These are phyloP conservation scores for Hsuehochloa calcarea DNA, from an alignment of 176 grass and related monocot genomes.

Conservation along the genomic window DNA sequence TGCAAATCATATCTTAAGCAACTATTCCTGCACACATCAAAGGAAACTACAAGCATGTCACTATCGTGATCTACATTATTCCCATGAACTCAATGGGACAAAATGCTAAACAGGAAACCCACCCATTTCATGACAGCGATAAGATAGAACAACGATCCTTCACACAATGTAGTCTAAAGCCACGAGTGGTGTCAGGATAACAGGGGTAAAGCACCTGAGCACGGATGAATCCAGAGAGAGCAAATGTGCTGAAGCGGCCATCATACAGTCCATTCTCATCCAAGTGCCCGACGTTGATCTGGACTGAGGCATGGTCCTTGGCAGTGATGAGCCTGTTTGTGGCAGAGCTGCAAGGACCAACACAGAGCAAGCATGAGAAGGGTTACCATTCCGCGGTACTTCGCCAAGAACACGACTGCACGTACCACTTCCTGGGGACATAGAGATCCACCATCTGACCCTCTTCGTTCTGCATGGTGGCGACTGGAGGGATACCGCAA, in stretches of 20 bases:
- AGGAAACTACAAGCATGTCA: background rate
- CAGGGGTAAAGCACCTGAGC: constrained; percentile 43
- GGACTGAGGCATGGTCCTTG: constrained; percentile 72
- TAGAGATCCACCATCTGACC: constrained; percentile 74
- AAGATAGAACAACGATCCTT: background rate
- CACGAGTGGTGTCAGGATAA: background rate
- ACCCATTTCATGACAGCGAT: background rate
- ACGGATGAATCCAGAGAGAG: constrained; percentile 68
- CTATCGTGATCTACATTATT: background rate
- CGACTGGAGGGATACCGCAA: background rate
- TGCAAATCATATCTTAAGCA: background rate
- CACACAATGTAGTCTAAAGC: background rate
- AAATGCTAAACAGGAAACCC: background rate
- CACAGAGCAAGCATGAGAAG: background rate
- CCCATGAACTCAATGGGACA: background rate
- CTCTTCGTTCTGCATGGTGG: constrained; percentile 71
- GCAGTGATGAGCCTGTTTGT: constrained; percentile 62
- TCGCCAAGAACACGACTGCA: background rate
- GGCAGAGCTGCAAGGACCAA: constrained; percentile 53
- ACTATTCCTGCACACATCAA: background rate
- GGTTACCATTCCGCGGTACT: background rate
- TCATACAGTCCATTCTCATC: constrained; percentile 69
- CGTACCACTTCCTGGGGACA: constrained; percentile 56
- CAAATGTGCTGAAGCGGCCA: constrained; percentile 55
- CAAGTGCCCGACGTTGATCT: constrained; percentile 72